Base-by-base conservation (phyloP, 805 yeast species). In the Kuraishia hungarica region DNA sequence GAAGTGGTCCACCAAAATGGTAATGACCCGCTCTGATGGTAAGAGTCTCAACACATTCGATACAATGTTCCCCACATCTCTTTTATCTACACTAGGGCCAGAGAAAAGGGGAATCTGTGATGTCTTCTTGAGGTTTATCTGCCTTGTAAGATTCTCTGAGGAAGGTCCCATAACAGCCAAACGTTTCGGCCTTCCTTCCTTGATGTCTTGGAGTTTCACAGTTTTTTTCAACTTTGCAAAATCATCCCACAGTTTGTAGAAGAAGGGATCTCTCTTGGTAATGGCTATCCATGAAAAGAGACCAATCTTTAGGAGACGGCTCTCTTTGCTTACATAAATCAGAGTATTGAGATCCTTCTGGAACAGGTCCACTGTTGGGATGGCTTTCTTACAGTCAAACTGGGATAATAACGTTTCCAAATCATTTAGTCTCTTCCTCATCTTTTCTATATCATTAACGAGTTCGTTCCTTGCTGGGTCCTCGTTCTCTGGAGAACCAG, bases 1-100 rank as follows among this genome's bases (percentile, higher is more conserved):
- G 55, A 71, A 79, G 48, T 70, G 61, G 23, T 71, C 66, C 10
- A 78, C 57, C 51, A 75, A 69, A n/a, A 62, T 56, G 69, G 74
- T 64, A 2, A 77, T 63, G 0, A 72, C 69, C 26, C 61, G 63
- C 53, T 65, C 65, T 4, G 64, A 54, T 1, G 74, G 73, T 15
- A 70, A 51, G 2, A 55, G 54, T 23, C 46, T 48, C 51, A 55
- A 23, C 3, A 56, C 24, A 29, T 17, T 29, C 6, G 47, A 29
- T n/a, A 19, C 50, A 6, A 52, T 19, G 43, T 35, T 21, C 50
- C n/a, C 10, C 55, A 54, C 53, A 65, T 54, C 23, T 56, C 54
- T 48, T 17, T 15, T 22, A 54, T 51, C 13, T 57, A 51, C 7
- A 51, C 24, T 5, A 51, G 55, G 11, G 22, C 26, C 50, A 11